These are phyloP conservation scores for Juglanconis sp. DNA, from an alignment of 2,329 filamentous ascomycete genomes.

Conservation along the genomic window DNA sequence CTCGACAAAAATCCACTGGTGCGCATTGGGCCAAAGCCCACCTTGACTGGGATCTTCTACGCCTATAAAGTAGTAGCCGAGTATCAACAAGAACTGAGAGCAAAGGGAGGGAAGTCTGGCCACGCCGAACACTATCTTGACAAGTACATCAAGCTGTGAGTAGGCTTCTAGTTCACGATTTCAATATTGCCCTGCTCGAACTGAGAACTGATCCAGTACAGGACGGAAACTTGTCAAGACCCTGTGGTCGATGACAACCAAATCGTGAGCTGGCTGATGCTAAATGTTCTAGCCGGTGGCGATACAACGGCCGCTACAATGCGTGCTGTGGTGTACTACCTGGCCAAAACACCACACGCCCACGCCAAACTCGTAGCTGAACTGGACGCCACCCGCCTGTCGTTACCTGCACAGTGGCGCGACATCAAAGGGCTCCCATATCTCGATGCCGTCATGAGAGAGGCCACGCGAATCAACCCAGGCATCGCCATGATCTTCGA, in stretches of 20 bases:
- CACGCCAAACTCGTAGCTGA: not conserved
- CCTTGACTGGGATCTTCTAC: not conserved
- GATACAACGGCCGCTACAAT: slow-evolving; percentile 35
- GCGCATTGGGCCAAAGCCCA: slow-evolving; percentile 22
- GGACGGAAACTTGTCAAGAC: not conserved
- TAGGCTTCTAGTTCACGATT: not conserved
- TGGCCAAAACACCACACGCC: slow-evolving; percentile 1
- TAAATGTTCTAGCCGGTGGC: slow-evolving; percentile 34
- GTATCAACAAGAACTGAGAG: not conserved
- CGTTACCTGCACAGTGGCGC: not conserved
- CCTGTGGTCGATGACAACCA: slow-evolving; percentile 32
- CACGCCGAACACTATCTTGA: not conserved
- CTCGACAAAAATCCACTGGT: slow-evolving; percentile 28
- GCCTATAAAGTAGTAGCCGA: slow-evolving; percentile 1
- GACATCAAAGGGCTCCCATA: slow-evolving; percentile 27
- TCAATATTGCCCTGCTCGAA: no score
- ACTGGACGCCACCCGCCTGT: not conserved
- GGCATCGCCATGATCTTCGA: slow-evolving; percentile 28
- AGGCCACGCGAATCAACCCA: slow-evolving; percentile 39
- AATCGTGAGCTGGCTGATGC: slow-evolving; percentile 32
- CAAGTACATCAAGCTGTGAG: slow-evolving; percentile 2
- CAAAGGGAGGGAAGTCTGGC: not conserved
- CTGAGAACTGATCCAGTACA: not conserved
- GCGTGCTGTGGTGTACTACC: slow-evolving; percentile 34
- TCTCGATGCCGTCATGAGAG: slow-evolving; percentile 36